Evolutionary conservation across 805 yeast species (phyloP), one percentile per base, ranked within the genome.

Genomic region (Yarrowia hollandica): DNA sequence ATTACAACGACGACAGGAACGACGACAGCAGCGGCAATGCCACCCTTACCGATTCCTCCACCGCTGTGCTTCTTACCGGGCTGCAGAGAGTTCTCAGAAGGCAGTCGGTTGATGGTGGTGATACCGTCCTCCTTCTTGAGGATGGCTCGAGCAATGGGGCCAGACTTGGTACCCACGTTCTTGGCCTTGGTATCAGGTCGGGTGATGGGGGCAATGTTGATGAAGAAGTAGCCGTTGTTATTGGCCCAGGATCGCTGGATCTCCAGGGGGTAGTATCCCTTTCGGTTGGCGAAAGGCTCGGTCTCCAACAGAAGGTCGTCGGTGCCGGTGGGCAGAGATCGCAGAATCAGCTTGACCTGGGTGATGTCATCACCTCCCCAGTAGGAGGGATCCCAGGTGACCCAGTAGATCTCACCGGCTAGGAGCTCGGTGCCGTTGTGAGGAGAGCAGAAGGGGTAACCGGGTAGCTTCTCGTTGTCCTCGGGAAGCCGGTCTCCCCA

Each of bases 351-450:
- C 39, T 66, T 66, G 35, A 77, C 76, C 59, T 72, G 62, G 5
- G 69, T 67, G 35, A 76, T 69, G 50, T 70, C 71, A 19, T 63
- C 60, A 26, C 76, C 74, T 26, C 73, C 72, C 74, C 75, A 77
- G 65, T 73, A 77, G 1, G 72, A 59, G 60, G 81, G 79, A 60
- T 77, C 79, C 80, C 80, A 77, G 14, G 80, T 77, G 61, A 76
- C 65, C 79, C 79, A 77, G 64, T 77, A 77, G 8, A 77, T 77
- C 66, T 77, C 78, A 35, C 79, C 80, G 37, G 73, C 74, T n/a
- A 77, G 69, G 54, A 75, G 64, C 64, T 77, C 80, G 8, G 80
- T 70, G 48, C 76, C 78, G 63, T 75, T 73, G 11, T 60, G 59
- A 11, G 71, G 69, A 18, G 77, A 67, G 64, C 81, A 77, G 69